phyloP scores from a whole-genome alignment of 805 yeast species.

The Candida boleticola region DNA sequence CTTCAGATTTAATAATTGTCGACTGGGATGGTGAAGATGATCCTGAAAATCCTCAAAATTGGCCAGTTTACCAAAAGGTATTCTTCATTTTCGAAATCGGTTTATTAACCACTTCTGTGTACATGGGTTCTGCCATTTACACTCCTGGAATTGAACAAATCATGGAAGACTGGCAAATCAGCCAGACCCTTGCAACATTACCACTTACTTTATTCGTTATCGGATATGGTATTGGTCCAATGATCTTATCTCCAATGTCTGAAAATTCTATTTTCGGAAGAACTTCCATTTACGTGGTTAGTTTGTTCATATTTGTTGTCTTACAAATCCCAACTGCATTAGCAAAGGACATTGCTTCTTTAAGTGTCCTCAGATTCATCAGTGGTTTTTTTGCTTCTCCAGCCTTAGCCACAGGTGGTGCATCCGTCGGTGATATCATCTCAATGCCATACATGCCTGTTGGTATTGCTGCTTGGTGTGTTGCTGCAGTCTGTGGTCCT shows the following conservation, averaged over 20 bases:
- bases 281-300: constrained; percentile 45
- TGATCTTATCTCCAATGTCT: constrained; percentile 56
- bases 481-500: constrained; percentile 56
- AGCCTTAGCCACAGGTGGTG: too few species aligned
- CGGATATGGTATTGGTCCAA: constrained; percentile 63
- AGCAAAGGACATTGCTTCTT: constrained; percentile 47
- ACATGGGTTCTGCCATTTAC: too few species aligned
- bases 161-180: constrained; percentile 43
- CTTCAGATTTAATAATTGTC: constrained; percentile 12
- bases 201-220: constrained; percentile 53
- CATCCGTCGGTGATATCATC: too few species aligned
- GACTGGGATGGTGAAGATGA: constrained; percentile 36
- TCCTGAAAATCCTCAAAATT: constrained; percentile 49
- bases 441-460: constrained; percentile 41
- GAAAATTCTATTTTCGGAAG: constrained; percentile 56
- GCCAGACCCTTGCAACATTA: constrained; percentile 44
- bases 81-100: constrained; percentile 32
- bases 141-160: constrained; percentile 45
- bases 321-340: constrained; percentile 59
- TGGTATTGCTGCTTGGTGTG: constrained; percentile 51
- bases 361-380: constrained; percentile 50
- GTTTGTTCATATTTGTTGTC: constrained; percentile 46
- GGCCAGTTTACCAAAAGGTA: constrained; percentile 39
- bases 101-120: too few species aligned
- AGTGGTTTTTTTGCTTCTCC: too few species aligned